Conservation (phyloP, 352 stramenopile species). For the Phytophthora sp. region DNA sequence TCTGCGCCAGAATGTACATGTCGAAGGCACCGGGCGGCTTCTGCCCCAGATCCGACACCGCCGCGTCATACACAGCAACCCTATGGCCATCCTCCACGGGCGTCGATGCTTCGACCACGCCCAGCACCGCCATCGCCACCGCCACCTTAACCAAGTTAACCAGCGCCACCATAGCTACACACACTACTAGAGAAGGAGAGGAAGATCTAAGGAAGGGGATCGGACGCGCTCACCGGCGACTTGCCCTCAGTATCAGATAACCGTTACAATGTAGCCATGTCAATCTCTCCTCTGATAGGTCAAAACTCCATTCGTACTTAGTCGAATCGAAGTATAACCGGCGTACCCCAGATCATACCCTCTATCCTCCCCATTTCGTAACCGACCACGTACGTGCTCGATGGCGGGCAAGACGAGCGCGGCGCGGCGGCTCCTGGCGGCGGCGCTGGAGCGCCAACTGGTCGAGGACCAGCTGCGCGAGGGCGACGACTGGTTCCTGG, state of each 20-base stretch:
- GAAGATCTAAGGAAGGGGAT: conserved; percentile 9
- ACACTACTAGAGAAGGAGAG: not conserved
- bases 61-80: conserved; percentile 43
- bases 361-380: conserved; percentile 3
- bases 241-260: not conserved
- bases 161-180: not conserved
- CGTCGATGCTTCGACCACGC: not conserved
- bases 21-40: conserved; percentile 50
- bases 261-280: not conserved
- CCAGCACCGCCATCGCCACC: conserved; percentile 2
- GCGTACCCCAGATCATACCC: too few species aligned
- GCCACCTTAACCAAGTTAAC: not conserved
- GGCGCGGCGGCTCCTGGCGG: conserved; percentile 15
- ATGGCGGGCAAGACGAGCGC: conserved; percentile 8
- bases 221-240: not conserved
- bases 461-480: conserved; percentile 44
- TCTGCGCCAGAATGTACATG: conserved; percentile 92
- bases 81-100: not conserved
- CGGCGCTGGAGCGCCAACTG: conserved; percentile 34
- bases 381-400: not conserved
- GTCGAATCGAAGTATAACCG: too few species aligned
- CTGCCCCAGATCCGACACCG: conserved; percentile 16
- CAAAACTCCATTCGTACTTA: too few species aligned
- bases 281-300: too few species aligned
- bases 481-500: conserved; percentile 71